These are phyloP conservation scores for Begonia masoniana DNA, from an alignment of 306 rosid species.

Conservation along the genomic window DNA sequence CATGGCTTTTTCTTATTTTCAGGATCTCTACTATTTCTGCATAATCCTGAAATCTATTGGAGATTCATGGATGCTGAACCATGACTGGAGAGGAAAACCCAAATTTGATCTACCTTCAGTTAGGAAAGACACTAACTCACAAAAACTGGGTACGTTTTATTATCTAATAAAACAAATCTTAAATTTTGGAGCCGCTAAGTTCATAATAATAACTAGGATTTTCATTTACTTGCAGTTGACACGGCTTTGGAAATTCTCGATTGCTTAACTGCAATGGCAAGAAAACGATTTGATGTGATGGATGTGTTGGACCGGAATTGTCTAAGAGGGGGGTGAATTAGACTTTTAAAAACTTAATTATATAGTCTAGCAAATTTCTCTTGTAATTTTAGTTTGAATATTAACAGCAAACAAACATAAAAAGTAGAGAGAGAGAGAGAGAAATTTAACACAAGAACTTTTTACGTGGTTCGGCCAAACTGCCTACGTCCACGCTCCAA, in stretches of 20 bases:
- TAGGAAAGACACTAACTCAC: constrained; percentile 22
- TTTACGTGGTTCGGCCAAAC: no score
- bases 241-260: constrained; percentile 29
- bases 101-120: constrained; percentile 26
- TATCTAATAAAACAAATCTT: not conserved
- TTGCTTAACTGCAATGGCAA: constrained; percentile 38
- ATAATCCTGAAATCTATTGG: constrained; percentile 46
- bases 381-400: no score
- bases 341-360: no score
- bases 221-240: constrained; percentile 22
- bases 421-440: no score
- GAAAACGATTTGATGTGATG: constrained; percentile 46
- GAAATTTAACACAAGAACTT: no score
- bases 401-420: no score
- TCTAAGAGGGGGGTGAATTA: no score
- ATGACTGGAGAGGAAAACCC: constrained; percentile 16
- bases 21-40: constrained; percentile 37
- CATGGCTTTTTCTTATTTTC: not conserved
- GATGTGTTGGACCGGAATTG: no score
- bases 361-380: no score
- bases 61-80: constrained; percentile 43
- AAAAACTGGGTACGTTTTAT: constrained; percentile 31
- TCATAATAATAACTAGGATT: no score
- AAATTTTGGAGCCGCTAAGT: no score
- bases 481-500: no score